Evolutionary conservation across 192 early-diverging fungal species (phyloP), one percentile per base, ranked within the genome.

Genomic region (Cladochytrium replicatum): DNA sequence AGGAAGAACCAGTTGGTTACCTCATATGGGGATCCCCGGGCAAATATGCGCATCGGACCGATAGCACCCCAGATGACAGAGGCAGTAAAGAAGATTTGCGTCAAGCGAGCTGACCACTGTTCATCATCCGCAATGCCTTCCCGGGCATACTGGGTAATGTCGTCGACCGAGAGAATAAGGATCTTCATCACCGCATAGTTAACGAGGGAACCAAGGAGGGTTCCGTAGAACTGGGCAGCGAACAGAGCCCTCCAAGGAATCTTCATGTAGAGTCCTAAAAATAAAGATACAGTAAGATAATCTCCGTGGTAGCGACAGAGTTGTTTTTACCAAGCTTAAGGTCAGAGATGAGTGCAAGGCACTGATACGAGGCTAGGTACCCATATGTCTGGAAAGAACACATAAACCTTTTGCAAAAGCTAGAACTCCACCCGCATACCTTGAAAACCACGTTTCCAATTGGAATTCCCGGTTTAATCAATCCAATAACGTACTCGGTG

Each of bases 241-340:
- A 91, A 87, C 64, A 87, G 64, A 17, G 78, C 61, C 22, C 84
- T 64, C n/a, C 86, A 85, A 32, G 88, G 71, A 4, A 88, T 71
- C 65, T 88, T 88, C 77, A 85, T 81, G 54, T 88, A 88, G 50
- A 84, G 82, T 23, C 82, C 86, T 4, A 88, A 67, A 46, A 85
- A n/a, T n/a, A n/a, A n/a, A n/a, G n/a, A n/a, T n/a, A n/a, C n/a
- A n/a, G n/a, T n/a, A n/a, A n/a, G n/a, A n/a, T n/a, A 37, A 0
- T 52, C 13, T 3, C 21, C 49, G 48, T 22, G 48, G 6, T n/a
- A n/a, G n/a, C n/a, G n/a, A n/a, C n/a, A n/a, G n/a, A n/a, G n/a
- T n/a, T n/a, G n/a, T n/a, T 86, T 41, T 85, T 79, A 27, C 79
- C 86, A 8, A 91, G 63, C 54, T 91, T 91, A n/a, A 91, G 61